These are phyloP conservation scores for Kodamaea alishanica DNA, from an alignment of 1,139 yeast species.

Conservation along the genomic window DNA sequence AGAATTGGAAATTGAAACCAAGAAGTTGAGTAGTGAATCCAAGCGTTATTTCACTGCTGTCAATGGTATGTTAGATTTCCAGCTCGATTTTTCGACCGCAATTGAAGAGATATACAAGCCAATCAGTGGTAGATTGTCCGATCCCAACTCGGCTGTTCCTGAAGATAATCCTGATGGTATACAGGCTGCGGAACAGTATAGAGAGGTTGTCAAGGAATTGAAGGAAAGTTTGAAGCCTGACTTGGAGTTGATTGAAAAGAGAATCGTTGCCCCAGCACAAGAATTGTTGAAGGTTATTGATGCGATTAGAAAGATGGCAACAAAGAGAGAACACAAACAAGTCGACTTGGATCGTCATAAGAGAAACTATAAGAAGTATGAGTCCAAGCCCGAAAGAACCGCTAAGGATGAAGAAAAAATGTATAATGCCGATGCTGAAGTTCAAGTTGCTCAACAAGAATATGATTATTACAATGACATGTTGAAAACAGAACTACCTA, in stretches of 20 bases:
- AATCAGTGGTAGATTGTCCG: conserved; percentile 85
- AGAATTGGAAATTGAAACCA: conserved; percentile 85
- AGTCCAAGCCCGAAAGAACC: conserved; percentile 76
- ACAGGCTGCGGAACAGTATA: conserved; percentile 86
- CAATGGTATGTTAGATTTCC: conserved; percentile 89
- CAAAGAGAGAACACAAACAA: conserved; percentile 93
- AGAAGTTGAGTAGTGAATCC: conserved; percentile 85
- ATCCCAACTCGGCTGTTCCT: conserved; percentile 77
- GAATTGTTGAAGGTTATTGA: conserved; percentile 81
- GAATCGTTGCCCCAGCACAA: conserved; percentile 89
- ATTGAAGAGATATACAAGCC: conserved; percentile 97
- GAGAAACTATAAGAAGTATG: conserved; percentile 64
- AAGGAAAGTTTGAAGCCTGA: conserved; percentile 89
- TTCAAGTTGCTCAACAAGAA: conserved; percentile 90
- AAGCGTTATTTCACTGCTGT: conserved; percentile 87
- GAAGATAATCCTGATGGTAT: conserved; percentile 97
- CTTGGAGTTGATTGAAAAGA: conserved; percentile 82
- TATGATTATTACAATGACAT: conserved; percentile 92
- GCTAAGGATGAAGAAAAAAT: conserved; percentile 87
- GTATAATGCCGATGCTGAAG: conserved; percentile 85
- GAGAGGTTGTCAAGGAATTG: conserved; percentile 80
- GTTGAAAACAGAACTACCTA: conserved; percentile 86
- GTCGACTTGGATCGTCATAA: conserved; percentile 87
- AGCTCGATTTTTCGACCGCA: conserved; percentile 87
- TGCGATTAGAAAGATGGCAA: conserved; percentile 85